Evolutionary conservation across 176 grass and related monocot genomes (phyloP), one percentile per base, ranked within the genome.

Genomic region (Bothriochloa decipiens): DNA sequence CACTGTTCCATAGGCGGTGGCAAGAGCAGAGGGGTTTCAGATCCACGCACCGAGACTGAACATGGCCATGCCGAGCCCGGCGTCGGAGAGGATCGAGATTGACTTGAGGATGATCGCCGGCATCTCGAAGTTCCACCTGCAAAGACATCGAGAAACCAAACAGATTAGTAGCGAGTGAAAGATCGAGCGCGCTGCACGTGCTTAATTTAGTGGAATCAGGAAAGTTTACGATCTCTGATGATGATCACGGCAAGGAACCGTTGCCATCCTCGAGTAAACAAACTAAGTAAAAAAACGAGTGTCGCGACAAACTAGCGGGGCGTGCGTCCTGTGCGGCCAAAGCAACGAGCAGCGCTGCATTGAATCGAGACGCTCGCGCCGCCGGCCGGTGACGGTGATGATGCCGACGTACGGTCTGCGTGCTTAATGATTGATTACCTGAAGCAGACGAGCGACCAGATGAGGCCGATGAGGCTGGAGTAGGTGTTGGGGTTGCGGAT

Each of bases 401-500:
- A 46, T 50, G 49, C 16, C 49, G 49, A 53, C 46, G 46, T 45
- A 4, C 45, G 46, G 3, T 1, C 45, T 11, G 46, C 1, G 13
- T 5, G 13, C 46, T 49, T 16, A 45, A 45, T 14, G 3, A 13
- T 46, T 46, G 0, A 3, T 28, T 74, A 93, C 96, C 88, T 86
- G 96, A 96, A 99, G 88, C 91, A 99, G 77, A 99, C 84, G 70
- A 99, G 96, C 35, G 96, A 85, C 96, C 96, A 99, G 86, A 92
- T 79, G 74, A 99, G 81, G 57, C 96, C 96, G 70, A 99, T 92
- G 65, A 99, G 89, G 88, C 91, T 94, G 74, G 96, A 99, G 81
- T 99, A 99, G 72, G 91, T 96, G 91, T 99, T 99, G 70, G 96
- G 96, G 81, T 99, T 99, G 84, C 96, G 91, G 83, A 99, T 99